phyloP scores from a whole-genome alignment of 1,284 basidiomycete genomes.

The Inonotus obliquus region DNA sequence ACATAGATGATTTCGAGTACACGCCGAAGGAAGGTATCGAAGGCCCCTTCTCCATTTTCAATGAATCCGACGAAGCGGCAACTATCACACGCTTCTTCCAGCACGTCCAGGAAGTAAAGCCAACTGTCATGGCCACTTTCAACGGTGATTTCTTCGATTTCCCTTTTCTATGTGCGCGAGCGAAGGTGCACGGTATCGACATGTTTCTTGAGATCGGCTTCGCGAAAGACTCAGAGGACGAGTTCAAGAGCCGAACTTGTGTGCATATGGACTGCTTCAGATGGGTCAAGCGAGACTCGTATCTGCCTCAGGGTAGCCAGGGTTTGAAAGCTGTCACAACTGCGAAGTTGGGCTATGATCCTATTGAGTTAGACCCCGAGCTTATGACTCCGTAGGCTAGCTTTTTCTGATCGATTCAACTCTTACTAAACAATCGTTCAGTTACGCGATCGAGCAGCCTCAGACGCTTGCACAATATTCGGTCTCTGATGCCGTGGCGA shows the following conservation, averaged over 20 bases:
- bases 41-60: slow-evolving; percentile 95
- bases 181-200: slow-evolving; percentile 88
- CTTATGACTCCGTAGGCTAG: slow-evolving; percentile 92
- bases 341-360: slow-evolving; percentile 95
- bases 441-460: slow-evolving; percentile 95
- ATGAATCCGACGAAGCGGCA: slow-evolving; percentile 87
- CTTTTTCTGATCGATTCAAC: not conserved
- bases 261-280: slow-evolving; percentile 99
- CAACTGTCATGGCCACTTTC: slow-evolving; percentile 97
- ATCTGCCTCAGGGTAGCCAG: slow-evolving; percentile 97
- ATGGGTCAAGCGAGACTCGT: slow-evolving; percentile 99
- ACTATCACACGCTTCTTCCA: slow-evolving; percentile 88
- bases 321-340: slow-evolving; percentile 98
- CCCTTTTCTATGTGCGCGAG: slow-evolving; percentile 90
- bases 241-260: slow-evolving; percentile 92
- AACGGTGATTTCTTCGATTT: slow-evolving; percentile 99
- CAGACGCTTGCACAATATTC: slow-evolving; percentile 96
- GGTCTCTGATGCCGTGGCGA: slow-evolving; percentile 98
- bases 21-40: slow-evolving; percentile 98
- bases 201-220: slow-evolving; percentile 98
- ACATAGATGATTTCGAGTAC: slow-evolving; percentile 99
- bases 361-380: slow-evolving; percentile 97
- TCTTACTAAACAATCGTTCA: slow-evolving; percentile 29
- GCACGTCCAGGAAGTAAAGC: slow-evolving; percentile 89
- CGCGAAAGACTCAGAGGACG: slow-evolving; percentile 86